Percentiles rank a stretch among this genome's conserved stretches.
Evolutionary conservation across 1,284 basidiomycete species (phyloP).

Genomic region (Exsudoporus floridanus): DNA sequence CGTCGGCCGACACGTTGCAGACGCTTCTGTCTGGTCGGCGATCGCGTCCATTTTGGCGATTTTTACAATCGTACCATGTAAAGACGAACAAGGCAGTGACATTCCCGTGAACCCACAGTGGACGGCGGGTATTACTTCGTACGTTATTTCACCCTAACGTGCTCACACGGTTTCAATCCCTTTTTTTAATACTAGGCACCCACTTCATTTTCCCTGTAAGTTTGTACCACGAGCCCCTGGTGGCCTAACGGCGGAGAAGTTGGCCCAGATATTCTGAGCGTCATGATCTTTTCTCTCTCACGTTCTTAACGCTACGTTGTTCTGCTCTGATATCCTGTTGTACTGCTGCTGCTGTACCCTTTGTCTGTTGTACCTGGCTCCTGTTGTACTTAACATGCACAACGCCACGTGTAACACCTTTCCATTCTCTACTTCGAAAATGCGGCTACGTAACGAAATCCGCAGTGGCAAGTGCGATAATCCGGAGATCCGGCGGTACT

Average conservation of each 20-base stretch:
- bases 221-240: constrained; percentile 24
- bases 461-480: background rate
- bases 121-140: constrained; percentile 32
- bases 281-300: background rate
- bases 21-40: constrained; percentile 35
- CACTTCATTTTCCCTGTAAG: constrained; percentile 26
- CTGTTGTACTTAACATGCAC: background rate
- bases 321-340: background rate
- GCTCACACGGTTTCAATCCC: background rate
- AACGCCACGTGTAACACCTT: background rate
- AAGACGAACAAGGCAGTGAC: constrained; percentile 30
- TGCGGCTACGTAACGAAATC: background rate
- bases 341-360: background rate
- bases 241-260: constrained; percentile 20
- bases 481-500: background rate
- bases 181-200: constrained; percentile 18
- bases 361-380: background rate
- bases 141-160: constrained; percentile 1
- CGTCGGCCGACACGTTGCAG: constrained; percentile 34
- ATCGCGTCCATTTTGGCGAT: constrained; percentile 33
- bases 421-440: background rate
- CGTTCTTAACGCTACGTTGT: background rate
- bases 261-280: constrained; percentile 20
- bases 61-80: constrained; percentile 29
- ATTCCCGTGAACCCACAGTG: constrained; percentile 26